Evolutionary conservation across 371 early-diverging fungal species (phyloP), one percentile per base, ranked within the genome.

Genomic region (Mucor racemosus): DNA sequence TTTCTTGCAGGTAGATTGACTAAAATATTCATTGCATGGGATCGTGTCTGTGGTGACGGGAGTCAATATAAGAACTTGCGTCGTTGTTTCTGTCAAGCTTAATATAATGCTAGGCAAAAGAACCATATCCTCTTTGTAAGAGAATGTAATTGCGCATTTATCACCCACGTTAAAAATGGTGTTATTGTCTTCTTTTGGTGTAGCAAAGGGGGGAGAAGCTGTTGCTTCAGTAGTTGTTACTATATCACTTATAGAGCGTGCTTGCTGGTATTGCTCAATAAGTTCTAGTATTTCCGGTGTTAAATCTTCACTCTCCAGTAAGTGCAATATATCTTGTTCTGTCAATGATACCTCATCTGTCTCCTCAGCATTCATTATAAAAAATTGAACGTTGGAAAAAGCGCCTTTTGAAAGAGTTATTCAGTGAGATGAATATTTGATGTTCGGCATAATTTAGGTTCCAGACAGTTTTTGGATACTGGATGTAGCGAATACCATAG

Each of bases 21-120:
- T 44, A n/a, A 67, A 58, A 67, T 62, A 62, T 13, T 50, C 53
- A 7, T 56, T 17, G 38, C 77, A 76, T 2, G 73, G 69, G 9
- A 76, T 35, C 0, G 71, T 76, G 7, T 69, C 65, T 26, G 5
- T 35, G 3, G 73, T 65, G 1, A 76, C 48, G 26, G 77, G 77
- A 19, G 69, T 73, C 11, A 67, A 26, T 7, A 76, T 64, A 7
- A 76, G 36, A 0, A 76, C 77, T 35, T 7, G 39, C 7, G 50
- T 60, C 9, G 41, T 63, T 40, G 56, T 8, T 42, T 62, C 42
- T 15, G 19, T 8, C 21, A 60, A 46, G 13, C 17, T 57, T 9
- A 56, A 17, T 1, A 67, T 36, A 33, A 67, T 21, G 15, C 55
- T 53, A 11, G 67, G 67, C 36, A 67, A 38, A 7, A 67, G 38